Base-by-base conservation (phyloP, 257 asterid genomes). In the Forsythia suspensa region DNA sequence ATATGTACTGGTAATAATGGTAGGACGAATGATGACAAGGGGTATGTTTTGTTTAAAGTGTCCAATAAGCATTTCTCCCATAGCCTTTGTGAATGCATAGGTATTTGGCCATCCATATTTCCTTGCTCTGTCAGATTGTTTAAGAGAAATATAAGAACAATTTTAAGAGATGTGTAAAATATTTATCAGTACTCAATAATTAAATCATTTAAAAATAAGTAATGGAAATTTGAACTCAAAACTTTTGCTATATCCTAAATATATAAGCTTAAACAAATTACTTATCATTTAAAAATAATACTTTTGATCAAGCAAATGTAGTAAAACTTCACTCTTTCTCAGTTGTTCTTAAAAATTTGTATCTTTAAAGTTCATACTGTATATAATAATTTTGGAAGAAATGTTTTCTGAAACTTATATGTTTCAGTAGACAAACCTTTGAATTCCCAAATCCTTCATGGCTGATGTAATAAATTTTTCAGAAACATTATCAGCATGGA, bases 71-170 rank as follows among this genome's bases (percentile, higher is more conserved):
- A 89, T 91, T 81, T 91, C 96, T 65, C 92, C 96, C 91, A 91
- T 91, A 70, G 92, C 89, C 76, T 91, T 91, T 70, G 96, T 91
- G 78, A 91, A 86, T 1, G 85, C 79, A 73, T 91, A 91, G 0
- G 90, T 85, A 40, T 91, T 90, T 69, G 90, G 90, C 95, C 95
- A 88, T 40, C 95, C 95, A 73, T 88, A 85, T 68, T 78, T 82
- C 4, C 79, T 88, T 66, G 90, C 91, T 75, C 95, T 90, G 82
- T 59, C 68, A 70, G 68, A 57, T 80, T 73, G 12, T 21, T n/a
- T 3, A 70, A 70, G n/a, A 16, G 8, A 70, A 18, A 70, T 40
- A 43, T 43, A 40, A 18, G 21, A 71, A 21, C 1, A 71, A n/a
- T 6, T 41, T 1, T 29, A 29, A 29, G 1, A 29, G 34, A 29